phyloP scores from a whole-genome alignment of 2,329 filamentous ascomycete genomes.

The Aspergillus udagawae region DNA sequence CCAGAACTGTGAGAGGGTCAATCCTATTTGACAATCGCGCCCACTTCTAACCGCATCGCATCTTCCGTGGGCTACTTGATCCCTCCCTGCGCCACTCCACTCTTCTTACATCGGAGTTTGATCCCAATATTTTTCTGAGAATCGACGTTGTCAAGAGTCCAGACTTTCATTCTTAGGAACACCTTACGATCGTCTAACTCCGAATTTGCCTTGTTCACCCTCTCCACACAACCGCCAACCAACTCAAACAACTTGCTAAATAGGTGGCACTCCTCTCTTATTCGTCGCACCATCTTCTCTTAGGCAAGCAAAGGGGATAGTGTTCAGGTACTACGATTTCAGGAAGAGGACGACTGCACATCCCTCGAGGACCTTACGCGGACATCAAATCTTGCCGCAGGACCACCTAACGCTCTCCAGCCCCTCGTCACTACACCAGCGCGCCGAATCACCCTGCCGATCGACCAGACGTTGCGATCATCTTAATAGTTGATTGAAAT shows the following conservation, averaged over 20 bases:
- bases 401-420: not conserved
- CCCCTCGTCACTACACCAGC: not conserved
- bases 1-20: conserved; percentile 2
- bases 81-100: conserved; percentile 13
- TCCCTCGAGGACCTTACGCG: not conserved
- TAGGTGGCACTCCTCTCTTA: conserved; percentile 10
- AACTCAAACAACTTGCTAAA: conserved; percentile 14
- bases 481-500: not conserved
- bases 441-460: not conserved
- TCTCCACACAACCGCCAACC: conserved; percentile 17
- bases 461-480: not conserved
- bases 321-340: not conserved
- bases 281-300: not conserved
- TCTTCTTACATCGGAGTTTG: conserved; percentile 2
- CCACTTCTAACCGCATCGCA: conserved; percentile 15
- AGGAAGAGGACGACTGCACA: not conserved
- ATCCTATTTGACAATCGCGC: conserved; percentile 9
- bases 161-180: conserved; percentile 10
- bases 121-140: not conserved
- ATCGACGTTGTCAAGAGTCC: not conserved
- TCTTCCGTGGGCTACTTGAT: conserved; percentile 13
- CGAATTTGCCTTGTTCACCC: conserved; percentile 7
- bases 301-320: not conserved
- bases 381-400: not conserved
- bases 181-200: conserved; percentile 16